Evolutionary conservation across 345 rosid genomes (phyloP), one percentile per base, ranked within the genome.

Genomic region (Fremontodendron californicum): DNA sequence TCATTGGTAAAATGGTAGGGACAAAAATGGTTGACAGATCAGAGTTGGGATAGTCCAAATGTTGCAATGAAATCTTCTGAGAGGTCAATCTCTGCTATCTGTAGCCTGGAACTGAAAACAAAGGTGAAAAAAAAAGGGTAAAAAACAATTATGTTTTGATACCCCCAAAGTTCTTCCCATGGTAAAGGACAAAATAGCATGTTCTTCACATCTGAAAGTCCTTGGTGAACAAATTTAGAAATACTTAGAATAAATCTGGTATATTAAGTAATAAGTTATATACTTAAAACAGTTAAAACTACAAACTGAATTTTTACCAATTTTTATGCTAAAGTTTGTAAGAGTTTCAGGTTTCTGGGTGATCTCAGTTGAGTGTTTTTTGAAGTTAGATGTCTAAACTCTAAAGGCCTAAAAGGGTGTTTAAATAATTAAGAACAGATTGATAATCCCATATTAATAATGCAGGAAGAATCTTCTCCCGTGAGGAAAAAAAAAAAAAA

Each of bases 31-130:
- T 72, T 51, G 63, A 58, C 66, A 39, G 31, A 35, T 5, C 35
- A 57, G 49, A 13, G 8, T 8, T 61, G 8, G 23, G 19, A 13
- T 25, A 73, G 31, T 57, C 66, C 64, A 37, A 43, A 57, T 57
- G 76, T 39, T 39, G 67, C 64, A 21, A 0, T n/a, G 48, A 21
- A 54, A 37, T 74, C 39, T 61, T 74, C 68, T 74, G 77, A 60
- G 39, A 29, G n/a, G 77, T 74, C 77, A 74, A 40, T 25, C 16
- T 60, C 43, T 27, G 15, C 66, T 18, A 19, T 71, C 60, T 71
- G 43, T 51, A 71, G 71, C 15, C 5, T 65, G 48, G 46, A 35
- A 35, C 73, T 27, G 55, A 69, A 45, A 45, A 12, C 57, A 60
- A 74, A 13, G 39, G 2, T 1, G 6, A 19, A 64, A 33, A 23